Conservation (phyloP, 2,329 filamentous ascomycete species). For the Davidsoniella neocaledoniae region DNA sequence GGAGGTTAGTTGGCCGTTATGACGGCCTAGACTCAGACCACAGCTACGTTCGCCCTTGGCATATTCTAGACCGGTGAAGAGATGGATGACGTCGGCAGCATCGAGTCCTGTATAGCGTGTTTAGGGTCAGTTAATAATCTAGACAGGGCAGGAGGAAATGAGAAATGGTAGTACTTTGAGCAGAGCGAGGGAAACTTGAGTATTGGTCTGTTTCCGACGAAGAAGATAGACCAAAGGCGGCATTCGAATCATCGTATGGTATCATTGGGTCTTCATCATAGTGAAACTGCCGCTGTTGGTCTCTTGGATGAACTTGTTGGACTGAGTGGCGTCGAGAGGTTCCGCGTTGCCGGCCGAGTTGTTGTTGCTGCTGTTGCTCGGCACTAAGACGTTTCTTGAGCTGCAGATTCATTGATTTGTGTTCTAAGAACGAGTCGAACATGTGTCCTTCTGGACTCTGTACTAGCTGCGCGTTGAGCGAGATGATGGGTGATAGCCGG, state of each 20-base stretch:
- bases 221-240: neutral
- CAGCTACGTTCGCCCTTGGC: slow-evolving; percentile 75
- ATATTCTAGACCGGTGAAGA: slow-evolving; percentile 79
- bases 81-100: slow-evolving; percentile 62
- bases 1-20: neutral
- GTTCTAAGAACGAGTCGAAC: slow-evolving; percentile 84
- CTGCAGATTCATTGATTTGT: slow-evolving; percentile 91
- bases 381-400: slow-evolving; percentile 28
- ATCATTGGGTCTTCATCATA: too few relatives aligned
- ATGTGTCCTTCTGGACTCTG: slow-evolving; percentile 73
- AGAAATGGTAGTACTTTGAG: neutral
- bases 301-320: too few relatives aligned
- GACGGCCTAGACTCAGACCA: slow-evolving; percentile 51
- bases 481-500: slow-evolving; percentile 39
- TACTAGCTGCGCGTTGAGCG: slow-evolving; percentile 83
- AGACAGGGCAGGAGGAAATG: neutral
- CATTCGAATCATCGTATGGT: neutral
- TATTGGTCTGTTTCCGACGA: neutral
- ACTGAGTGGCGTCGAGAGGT: too few relatives aligned
- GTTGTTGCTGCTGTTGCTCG: too few relatives aligned
- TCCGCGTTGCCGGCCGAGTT: too few relatives aligned
- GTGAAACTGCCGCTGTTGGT: slow-evolving; percentile 23
- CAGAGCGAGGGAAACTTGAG: neutral
- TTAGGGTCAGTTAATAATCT: neutral
- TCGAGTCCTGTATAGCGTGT: neutral